Evolutionary conservation across 2,329 filamentous ascomycete genomes (phyloP), one percentile per base, ranked within the genome.

Genomic region (Talaromyces funiculosus): DNA sequence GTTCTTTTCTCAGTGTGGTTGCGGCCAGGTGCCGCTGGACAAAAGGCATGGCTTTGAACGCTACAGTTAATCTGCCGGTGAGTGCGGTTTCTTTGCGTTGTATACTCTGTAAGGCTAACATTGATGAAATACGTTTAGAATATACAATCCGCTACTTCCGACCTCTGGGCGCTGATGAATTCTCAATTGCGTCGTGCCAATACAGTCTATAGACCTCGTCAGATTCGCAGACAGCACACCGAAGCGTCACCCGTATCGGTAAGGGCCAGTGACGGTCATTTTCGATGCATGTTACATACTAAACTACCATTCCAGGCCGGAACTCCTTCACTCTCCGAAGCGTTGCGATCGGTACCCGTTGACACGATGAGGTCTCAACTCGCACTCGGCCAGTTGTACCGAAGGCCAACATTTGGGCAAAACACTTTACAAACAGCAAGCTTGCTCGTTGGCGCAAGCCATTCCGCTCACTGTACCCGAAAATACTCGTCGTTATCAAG

Each of bases 31-130:
- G 73, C 74, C 73, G 73, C 72, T 67, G 57, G 66, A 62, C 54
- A 64, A 69, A 67, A 68, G 77, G 62, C 68, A 83, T 82, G 81
- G 80, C 80, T 69, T 80, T 82, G 67, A 79, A 80, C 70, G 73
- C 77, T 66, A 75, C 80, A 64, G 71, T 78, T 66, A 74, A 74
- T 64, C 69, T 78, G 64, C 78, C 78, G 67, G 80, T 82, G 70
- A 67, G 79, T 24, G 29, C 16, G 14, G 24, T 12, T 33, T 9
- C 16, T 53, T 20, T 20, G 12, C 16, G 22, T 40, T n/a, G 12
- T 7, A 14, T 22, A 3, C 26, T 51, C 14, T 16, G 31, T 8
- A n/a, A 42, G 64, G 33, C 26, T 40, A 42, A 43, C 45, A 53
- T n/a, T 20, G 0, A 24, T n/a, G 53, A 33, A 31, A 9, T 26